These are phyloP conservation scores for Xylaria sp. DNA, from an alignment of 2,329 filamentous ascomycete genomes.

Conservation along the genomic window DNA sequence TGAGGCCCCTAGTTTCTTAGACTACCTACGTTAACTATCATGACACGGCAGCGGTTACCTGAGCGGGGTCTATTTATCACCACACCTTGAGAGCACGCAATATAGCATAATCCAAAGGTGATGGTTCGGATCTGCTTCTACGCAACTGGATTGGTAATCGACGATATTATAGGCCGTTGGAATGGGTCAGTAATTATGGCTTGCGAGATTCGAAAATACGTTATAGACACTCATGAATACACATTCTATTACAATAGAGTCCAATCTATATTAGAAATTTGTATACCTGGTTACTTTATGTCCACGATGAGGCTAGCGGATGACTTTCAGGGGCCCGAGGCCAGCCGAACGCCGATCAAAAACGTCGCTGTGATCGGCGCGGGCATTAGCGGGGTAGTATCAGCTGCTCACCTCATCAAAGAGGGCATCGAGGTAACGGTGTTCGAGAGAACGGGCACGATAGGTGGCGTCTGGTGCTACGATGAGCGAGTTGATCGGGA, in stretches of 20 bases:
- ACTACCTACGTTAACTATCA: too few relatives aligned
- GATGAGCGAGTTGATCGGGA: constrained; percentile 54
- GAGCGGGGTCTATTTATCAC: background rate
- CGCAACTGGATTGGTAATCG: constrained; percentile 22
- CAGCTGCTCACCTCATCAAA: constrained; percentile 67
- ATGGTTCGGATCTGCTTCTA: constrained; percentile 9
- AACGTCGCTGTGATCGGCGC: constrained; percentile 67
- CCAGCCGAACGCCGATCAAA: constrained; percentile 25
- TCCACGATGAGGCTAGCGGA: constrained; percentile 7
- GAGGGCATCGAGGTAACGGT: constrained; percentile 64
- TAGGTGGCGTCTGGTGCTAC: constrained; percentile 72
- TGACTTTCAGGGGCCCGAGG: constrained; percentile 1
- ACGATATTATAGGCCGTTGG: background rate
- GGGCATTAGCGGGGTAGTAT: constrained; percentile 65
- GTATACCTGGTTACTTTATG: background rate
- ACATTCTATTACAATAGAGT: background rate
- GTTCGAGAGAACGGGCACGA: constrained; percentile 65
- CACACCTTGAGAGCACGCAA: constrained; percentile 23
- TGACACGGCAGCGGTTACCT: background rate
- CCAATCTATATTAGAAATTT: background rate
- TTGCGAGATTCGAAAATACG: background rate
- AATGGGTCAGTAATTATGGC: background rate
- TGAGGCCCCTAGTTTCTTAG: too few relatives aligned
- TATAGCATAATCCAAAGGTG: constrained; percentile 23
- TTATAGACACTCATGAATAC: background rate